phyloP scores from a whole-genome alignment of 176 grass and related monocot species.

The Phoenix dactylifera region DNA sequence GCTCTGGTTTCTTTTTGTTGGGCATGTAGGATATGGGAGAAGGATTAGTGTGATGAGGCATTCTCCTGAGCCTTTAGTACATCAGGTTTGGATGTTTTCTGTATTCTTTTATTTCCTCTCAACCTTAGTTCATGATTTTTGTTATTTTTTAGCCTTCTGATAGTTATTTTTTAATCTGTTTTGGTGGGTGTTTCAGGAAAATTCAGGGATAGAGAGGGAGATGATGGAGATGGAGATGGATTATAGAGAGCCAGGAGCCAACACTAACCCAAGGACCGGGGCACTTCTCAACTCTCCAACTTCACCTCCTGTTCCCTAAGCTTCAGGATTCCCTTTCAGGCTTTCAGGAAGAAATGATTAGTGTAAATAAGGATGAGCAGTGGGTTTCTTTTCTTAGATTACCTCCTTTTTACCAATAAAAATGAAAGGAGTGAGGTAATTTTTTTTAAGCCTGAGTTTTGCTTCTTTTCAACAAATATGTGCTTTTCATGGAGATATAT shows the following conservation, averaged over 20 bases:
- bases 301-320: not conserved
- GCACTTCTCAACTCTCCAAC: not conserved
- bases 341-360: no score
- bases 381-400: no score
- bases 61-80: not conserved
- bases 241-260: not conserved
- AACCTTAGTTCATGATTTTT: no score
- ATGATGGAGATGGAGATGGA: not conserved
- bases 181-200: not conserved
- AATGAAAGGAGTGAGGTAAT: no score
- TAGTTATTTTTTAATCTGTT: not conserved
- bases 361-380: no score
- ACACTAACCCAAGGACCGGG: not conserved
- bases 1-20: not conserved
- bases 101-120: not conserved
- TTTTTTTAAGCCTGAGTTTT: no score
- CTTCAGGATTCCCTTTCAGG: no score
- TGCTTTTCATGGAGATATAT: no score
- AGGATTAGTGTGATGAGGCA: not conserved
- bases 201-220: not conserved
- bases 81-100: not conserved
- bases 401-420: no score
- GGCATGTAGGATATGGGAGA: not conserved
- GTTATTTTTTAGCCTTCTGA: no score
- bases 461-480: no score